Percentiles rank a stretch among this genome's conserved stretches.
Conservation (phyloP, 2,329 filamentous ascomycete species). For the Beauveria asiatica region DNA sequence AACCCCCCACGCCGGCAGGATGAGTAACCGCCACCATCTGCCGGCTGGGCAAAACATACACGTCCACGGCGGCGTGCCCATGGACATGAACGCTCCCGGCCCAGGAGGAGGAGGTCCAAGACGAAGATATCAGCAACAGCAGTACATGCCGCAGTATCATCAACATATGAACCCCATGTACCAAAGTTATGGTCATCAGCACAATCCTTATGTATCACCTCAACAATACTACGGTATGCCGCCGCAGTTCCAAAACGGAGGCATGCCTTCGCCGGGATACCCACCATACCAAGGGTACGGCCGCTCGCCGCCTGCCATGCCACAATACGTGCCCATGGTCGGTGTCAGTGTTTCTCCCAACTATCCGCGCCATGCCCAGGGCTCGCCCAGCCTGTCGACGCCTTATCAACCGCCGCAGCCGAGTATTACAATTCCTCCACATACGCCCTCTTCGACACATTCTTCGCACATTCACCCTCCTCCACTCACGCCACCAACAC, state of each 20-base stretch:
- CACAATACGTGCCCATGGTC: slow-evolving; percentile 46
- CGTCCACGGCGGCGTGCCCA: slow-evolving; percentile 27
- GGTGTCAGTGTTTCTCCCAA: slow-evolving; percentile 34
- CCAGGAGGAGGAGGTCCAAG: slow-evolving; percentile 28
- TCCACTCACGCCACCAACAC: slow-evolving; percentile 39
- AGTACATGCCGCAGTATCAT: slow-evolving; percentile 23
- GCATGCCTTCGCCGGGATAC: slow-evolving; percentile 38
- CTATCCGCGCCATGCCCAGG: slow-evolving; percentile 42
- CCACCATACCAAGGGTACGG: slow-evolving; percentile 41
- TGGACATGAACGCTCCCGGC: slow-evolving; percentile 23
- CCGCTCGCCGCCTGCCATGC: slow-evolving; percentile 43
- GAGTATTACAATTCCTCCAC: slow-evolving; percentile 34
- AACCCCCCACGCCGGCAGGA: slow-evolving; percentile 60
- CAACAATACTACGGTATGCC: slow-evolving; percentile 44
- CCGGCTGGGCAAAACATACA: slow-evolving; percentile 63
- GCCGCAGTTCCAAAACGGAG: slow-evolving; percentile 48
- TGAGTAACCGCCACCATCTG: slow-evolving; percentile 71
- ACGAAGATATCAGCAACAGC: slow-evolving; percentile 27
- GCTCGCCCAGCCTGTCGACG: slow-evolving; percentile 46
- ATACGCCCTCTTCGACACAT: slow-evolving; percentile 46
- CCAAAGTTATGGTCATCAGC: slow-evolving; percentile 40
- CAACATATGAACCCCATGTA: slow-evolving; percentile 42
- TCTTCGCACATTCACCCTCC: slow-evolving; percentile 35
- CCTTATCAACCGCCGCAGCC: slow-evolving; percentile 46
- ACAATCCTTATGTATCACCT: slow-evolving; percentile 37